A percentile compares a stretch with the other conserved stretches of the same genome.
These are phyloP conservation scores for Botrytis hyacinthi DNA, from an alignment of 2,329 filamentous ascomycete genomes.

Conservation along the genomic window DNA sequence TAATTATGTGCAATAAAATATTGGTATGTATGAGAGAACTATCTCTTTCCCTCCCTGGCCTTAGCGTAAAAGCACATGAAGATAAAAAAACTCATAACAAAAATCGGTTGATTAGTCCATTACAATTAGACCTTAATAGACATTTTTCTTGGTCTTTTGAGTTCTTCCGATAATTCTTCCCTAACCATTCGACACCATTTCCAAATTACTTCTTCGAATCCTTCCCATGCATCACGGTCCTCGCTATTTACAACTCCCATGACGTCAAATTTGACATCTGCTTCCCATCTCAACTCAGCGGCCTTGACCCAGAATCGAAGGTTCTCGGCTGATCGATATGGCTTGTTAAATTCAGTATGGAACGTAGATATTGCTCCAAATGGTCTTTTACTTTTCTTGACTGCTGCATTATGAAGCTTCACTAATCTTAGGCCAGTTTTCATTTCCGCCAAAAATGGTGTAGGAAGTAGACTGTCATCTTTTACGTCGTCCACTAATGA, in stretches of 20 bases:
- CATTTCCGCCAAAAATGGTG: constrained; percentile 70
- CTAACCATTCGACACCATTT: constrained; percentile 81
- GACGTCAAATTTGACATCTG: constrained; percentile 77
- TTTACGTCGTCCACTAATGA: constrained; percentile 50
- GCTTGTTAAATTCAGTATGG: constrained; percentile 91
- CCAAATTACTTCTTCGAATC: constrained; percentile 80
- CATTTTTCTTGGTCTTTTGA: constrained; percentile 36
- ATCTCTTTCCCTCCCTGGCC: neutral
- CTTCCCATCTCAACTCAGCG: constrained; percentile 89
- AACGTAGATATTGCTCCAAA: constrained; percentile 88
- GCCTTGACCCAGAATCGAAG: constrained; percentile 95
- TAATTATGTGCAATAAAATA: constrained; percentile 16
- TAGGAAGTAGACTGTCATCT: constrained; percentile 53
- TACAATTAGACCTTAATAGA: constrained; percentile 21
- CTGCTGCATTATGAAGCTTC: constrained; percentile 83
- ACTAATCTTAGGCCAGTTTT: constrained; percentile 80
- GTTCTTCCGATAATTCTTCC: constrained; percentile 75
- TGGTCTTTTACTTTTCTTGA: constrained; percentile 78
- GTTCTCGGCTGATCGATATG: constrained; percentile 91
- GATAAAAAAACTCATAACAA: constrained; percentile 8
- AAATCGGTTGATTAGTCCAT: constrained; percentile 9
- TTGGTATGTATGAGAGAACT: neutral
- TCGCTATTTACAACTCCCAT: constrained; percentile 80
- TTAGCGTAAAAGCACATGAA: neutral
- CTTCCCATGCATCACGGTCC: constrained; percentile 66